Evolutionary conservation across 805 yeast species (phyloP), one percentile per base, ranked within the genome.

Genomic region (Blastobotrys parvus): DNA sequence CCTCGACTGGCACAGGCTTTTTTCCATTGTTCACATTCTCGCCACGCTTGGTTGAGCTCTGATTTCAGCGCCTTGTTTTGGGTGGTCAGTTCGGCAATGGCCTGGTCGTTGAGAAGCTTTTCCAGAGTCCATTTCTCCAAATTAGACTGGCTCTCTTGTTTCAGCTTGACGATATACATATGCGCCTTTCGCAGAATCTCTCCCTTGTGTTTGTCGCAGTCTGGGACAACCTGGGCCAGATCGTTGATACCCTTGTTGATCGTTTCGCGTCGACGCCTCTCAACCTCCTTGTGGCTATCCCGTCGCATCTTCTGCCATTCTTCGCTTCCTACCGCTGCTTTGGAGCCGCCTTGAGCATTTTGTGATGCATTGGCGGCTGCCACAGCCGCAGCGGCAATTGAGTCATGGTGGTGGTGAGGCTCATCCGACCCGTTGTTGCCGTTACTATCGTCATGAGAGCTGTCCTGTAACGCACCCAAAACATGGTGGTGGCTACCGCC

Each of bases 111-210:
- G 50, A 88, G 72, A 49, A 92, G 72, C 67, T 90, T 90, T 63
- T 90, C 97, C 57, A 90, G 71, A 4, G 97, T 89, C 86, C 94
- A 86, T 68, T 92, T 90, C 64, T 90, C 96, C 55, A 87, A 81
- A 59, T 85, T 84, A 56, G 82, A 80, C 63, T 78, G 80, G 64
- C 89, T 97, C 55, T 85, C 86, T 55, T 86, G 95, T 64, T 88
- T 85, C 59, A 92, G 74, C 64, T 89, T 77, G 63, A 82, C 79
- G 61, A 92, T 92, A 58, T 83, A 87, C 59, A 89, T 96, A 27
- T 86, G 90, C 3, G 95, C 95, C 46, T 90, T 74, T 56, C 78
- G 80, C 53, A 92, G 71, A 46, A 90, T 85, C 60, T 87, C 90
- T 15, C 97, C 83, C 70, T 92, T 92, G 64, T 90, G 90, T 44